Percentiles rank a stretch among this genome's conserved stretches.
Conservation (phyloP, 805 yeast species). For the Cyberlindnera amylophila region DNA sequence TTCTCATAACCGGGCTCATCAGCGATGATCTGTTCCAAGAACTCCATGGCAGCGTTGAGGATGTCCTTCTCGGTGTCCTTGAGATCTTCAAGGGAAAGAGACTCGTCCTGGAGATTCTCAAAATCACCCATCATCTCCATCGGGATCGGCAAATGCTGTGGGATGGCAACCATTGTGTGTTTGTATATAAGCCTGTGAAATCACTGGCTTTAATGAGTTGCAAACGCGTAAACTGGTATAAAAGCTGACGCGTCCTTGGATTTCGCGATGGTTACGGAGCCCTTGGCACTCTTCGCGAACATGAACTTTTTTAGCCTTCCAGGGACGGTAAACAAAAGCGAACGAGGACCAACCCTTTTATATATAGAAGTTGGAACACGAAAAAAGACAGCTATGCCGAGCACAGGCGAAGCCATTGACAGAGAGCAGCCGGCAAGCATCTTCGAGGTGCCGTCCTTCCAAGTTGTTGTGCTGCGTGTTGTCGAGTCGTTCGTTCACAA, state of each 20-base stretch:
- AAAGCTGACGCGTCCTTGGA: too few species aligned
- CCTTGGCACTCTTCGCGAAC: too few species aligned
- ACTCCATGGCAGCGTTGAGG: slow-evolving; percentile 14
- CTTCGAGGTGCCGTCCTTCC: slow-evolving; percentile 18
- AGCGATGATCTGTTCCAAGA: slow-evolving; percentile 14
- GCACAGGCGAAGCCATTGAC: too few species aligned
- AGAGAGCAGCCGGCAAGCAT: neutral
- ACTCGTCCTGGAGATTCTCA: slow-evolving; percentile 7
- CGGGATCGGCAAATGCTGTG: slow-evolving; percentile 12
- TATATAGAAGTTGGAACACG: too few species aligned
- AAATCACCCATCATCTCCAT: slow-evolving; percentile 3
- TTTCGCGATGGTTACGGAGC: too few species aligned
- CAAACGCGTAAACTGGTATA: too few species aligned
- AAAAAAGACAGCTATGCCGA: too few species aligned
- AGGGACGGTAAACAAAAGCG: too few species aligned
- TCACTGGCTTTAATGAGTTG: too few species aligned
- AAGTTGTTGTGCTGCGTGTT: slow-evolving; percentile 24
- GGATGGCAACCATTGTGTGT: slow-evolving; percentile 10
- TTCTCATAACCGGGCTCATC: slow-evolving; percentile 7
- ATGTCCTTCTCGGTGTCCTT: slow-evolving; percentile 11
- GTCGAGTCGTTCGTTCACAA: slow-evolving; percentile 25
- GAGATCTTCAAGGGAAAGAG: slow-evolving; percentile 6
- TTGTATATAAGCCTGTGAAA: neutral
- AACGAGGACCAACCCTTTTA: too few species aligned
- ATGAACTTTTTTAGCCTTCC: too few species aligned